These are phyloP conservation scores for Candida tunisiensis DNA, from an alignment of 1,139 yeast species.

Conservation along the genomic window DNA sequence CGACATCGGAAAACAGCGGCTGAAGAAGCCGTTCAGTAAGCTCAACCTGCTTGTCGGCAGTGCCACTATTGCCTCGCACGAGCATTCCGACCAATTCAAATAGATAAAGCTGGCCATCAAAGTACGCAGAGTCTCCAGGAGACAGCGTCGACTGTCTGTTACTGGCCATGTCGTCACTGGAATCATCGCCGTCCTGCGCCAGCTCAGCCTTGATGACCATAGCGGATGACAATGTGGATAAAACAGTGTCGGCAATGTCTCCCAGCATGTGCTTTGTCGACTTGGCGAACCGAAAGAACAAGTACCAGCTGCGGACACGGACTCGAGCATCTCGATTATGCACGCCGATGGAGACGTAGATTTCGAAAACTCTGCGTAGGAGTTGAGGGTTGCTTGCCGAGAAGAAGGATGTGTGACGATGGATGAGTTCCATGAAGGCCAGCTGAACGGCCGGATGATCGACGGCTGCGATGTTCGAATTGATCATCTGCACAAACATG, in stretches of 20 bases:
- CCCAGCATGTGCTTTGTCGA: slow-evolving; percentile 51
- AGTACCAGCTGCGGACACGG: slow-evolving; percentile 76
- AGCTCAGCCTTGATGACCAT: slow-evolving; percentile 43
- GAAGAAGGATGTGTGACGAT: slow-evolving; percentile 60
- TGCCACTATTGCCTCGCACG: slow-evolving; percentile 13
- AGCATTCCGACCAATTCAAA: slow-evolving; percentile 39
- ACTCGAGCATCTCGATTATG: slow-evolving; percentile 49
- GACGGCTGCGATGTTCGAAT: slow-evolving; percentile 30
- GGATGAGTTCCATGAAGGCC: slow-evolving; percentile 67
- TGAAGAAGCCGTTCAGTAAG: slow-evolving; percentile 34
- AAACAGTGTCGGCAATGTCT: slow-evolving; percentile 27
- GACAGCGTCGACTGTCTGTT: slow-evolving; percentile 35
- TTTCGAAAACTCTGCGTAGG: slow-evolving; percentile 47
- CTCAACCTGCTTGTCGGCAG: slow-evolving; percentile 21
- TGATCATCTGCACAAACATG: slow-evolving; percentile 47
- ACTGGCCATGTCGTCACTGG: slow-evolving; percentile 18
- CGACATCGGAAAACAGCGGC: slow-evolving; percentile 67
- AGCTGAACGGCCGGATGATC: slow-evolving; percentile 67
- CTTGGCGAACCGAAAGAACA: slow-evolving; percentile 70
- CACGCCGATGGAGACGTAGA: slow-evolving; percentile 71
- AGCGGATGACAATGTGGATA: slow-evolving; percentile 34
- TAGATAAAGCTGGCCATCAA: slow-evolving; percentile 64
- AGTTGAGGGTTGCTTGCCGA: slow-evolving; percentile 27
- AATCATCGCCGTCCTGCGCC: slow-evolving; percentile 21
- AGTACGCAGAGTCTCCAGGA: slow-evolving; percentile 34